Evolutionary conservation across 2,329 filamentous ascomycete species (phyloP).

Genomic region (Pseudocercospora musae): DNA sequence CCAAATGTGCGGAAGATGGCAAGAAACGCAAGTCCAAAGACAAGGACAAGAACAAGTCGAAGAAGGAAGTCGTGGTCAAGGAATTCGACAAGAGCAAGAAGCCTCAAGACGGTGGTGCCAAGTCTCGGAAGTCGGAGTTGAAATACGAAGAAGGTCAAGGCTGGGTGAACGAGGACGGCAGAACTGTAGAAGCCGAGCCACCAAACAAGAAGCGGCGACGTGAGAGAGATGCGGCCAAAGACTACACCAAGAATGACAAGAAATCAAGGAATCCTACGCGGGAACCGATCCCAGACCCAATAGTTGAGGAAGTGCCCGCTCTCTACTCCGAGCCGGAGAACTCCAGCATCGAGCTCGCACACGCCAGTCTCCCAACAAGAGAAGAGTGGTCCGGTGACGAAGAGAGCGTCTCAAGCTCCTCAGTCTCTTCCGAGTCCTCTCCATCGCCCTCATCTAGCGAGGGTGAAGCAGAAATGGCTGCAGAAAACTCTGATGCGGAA

Average conservation of each 20-base stretch:
- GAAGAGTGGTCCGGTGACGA: constrained; percentile 15
- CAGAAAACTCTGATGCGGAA: constrained; percentile 12
- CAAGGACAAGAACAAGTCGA: constrained; percentile 59
- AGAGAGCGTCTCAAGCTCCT: constrained; percentile 4
- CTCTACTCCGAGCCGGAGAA: constrained; percentile 15
- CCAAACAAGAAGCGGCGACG: constrained; percentile 31
- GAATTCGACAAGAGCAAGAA: constrained; percentile 86
- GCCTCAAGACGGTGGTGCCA: constrained; percentile 44
- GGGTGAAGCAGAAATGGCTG: constrained; percentile 1
- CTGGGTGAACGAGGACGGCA: constrained; percentile 79
- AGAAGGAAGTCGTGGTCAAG: constrained; percentile 66
- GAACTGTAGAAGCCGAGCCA: constrained; percentile 62
- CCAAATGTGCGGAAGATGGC: constrained; percentile 54
- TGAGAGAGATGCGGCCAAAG: constrained; percentile 24
- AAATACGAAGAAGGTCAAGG: constrained; percentile 81
- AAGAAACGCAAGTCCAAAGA: constrained; percentile 62
- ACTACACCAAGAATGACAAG: constrained; percentile 5
- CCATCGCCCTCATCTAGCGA: constrained; percentile 3
- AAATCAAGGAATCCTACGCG: constrained; percentile 2
- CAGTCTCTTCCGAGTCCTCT: constrained; percentile 11
- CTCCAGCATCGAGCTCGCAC: constrained; percentile 10
- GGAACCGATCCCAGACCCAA: not conserved
- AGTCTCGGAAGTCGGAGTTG: constrained; percentile 41
- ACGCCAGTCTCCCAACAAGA: constrained; percentile 9
- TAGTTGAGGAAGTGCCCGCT: constrained; percentile 11